Percentiles rank a stretch among this genome's conserved stretches.
These are phyloP conservation scores for Diddensiella santjacobensis DNA, from an alignment of 805 yeast species.

Conservation along the genomic window DNA sequence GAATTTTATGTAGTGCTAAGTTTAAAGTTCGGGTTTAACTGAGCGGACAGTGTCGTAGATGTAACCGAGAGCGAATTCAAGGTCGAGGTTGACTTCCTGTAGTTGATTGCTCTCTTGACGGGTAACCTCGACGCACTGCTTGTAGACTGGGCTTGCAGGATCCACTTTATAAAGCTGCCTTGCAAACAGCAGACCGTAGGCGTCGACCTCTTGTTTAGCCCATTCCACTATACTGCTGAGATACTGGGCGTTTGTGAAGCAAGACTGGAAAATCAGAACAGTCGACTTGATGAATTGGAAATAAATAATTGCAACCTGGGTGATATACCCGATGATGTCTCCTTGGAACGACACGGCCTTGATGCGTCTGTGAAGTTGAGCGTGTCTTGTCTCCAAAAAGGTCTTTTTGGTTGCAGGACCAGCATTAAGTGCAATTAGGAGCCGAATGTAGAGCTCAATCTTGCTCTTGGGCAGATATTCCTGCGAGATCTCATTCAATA, in stretches of 20 bases:
- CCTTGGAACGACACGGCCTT: slow-evolving; percentile 53
- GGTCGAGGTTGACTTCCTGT: slow-evolving; percentile 64
- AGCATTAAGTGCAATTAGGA: slow-evolving; percentile 40
- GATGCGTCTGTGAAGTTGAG: slow-evolving; percentile 45
- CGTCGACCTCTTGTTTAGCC: slow-evolving; percentile 62
- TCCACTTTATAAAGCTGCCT: slow-evolving; percentile 66
- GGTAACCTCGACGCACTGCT: slow-evolving; percentile 52
- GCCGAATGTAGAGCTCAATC: slow-evolving; percentile 30
- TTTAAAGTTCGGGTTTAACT: no score
- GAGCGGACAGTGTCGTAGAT: slow-evolving; percentile 25
- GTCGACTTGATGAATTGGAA: slow-evolving; percentile 61
- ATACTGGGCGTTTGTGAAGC: slow-evolving; percentile 45
- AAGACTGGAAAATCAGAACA: slow-evolving; percentile 46
- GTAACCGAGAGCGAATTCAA: slow-evolving; percentile 62
- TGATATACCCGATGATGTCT: slow-evolving; percentile 49
- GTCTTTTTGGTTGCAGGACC: slow-evolving; percentile 47
- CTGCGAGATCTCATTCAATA: slow-evolving; percentile 36
- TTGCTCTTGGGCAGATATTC: slow-evolving; percentile 29
- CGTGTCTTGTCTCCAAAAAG: slow-evolving; percentile 47
- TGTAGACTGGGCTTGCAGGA: slow-evolving; percentile 48
- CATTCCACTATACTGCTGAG: slow-evolving; percentile 69
- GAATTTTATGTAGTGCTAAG: no score
- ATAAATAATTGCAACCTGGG: slow-evolving; percentile 59
- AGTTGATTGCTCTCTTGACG: slow-evolving; percentile 58
- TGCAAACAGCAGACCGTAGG: slow-evolving; percentile 55